Evolutionary conservation across 2,329 filamentous ascomycete genomes (phyloP), one percentile per base, ranked within the genome.

Genomic region (Capronia epimyces): DNA sequence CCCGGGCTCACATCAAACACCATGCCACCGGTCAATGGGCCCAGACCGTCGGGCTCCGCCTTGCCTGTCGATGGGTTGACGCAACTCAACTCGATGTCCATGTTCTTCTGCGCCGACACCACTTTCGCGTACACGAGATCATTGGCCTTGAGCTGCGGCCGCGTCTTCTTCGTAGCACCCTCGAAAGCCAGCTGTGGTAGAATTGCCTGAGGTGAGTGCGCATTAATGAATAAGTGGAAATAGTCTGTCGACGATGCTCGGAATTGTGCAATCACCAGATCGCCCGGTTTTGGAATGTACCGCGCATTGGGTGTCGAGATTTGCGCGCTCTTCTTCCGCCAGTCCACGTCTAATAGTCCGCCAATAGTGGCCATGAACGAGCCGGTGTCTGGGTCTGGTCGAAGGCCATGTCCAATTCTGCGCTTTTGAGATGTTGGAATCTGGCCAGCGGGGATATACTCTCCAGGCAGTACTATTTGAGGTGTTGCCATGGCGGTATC

Each of bases 131-230:
- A 97, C 29, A 97, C 88, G 22, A 96, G 73, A 46, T 88, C 82
- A 31, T 89, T 89, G 12, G 81, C 65, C 22, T 77, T 74, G 37
- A 97, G 79, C 57, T 87, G 78, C 0, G 93, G 93, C 1, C 90
- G 79, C 2, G 88, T 95, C 72, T 97, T 97, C 69, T 90, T 93
- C 39, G 86, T 89, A 15, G 89, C 93, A 57, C 83, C 83, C 69
- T 97, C 91, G 67, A 98, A 98, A n/a, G 89, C 82, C 16, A 97
- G 78, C 60, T 95, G 87, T 0, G 87, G 89, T 1, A 97, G 81
- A 15, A 87, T 74, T 1, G 87, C 89, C 53, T 71, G 69, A 1
- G 77, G 71, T 4, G 77, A 79, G 63, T 82, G 73, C 7, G 78
- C 77, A 22, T 87, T 85, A 46, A 97, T 76, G 60, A 78, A 76